Conservation (phyloP, 2,329 filamentous ascomycete genomes). For the Dactylellina drechsleri region DNA sequence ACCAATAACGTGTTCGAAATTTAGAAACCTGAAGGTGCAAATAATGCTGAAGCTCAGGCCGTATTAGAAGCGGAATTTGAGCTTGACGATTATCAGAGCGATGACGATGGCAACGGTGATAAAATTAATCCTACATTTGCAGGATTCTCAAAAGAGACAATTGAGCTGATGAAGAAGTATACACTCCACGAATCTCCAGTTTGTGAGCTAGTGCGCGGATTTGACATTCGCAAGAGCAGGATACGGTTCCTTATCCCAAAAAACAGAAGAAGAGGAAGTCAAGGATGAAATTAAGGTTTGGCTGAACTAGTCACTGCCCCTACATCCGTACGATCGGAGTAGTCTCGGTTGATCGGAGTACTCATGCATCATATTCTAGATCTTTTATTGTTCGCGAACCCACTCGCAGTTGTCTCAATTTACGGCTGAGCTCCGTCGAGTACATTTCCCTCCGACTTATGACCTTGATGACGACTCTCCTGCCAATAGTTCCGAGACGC, state of each 20-base stretch:
- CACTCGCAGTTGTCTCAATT: slow-evolving; percentile 93
- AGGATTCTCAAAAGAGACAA: slow-evolving; percentile 77
- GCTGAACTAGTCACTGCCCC: slow-evolving; percentile 31
- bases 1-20: neutral
- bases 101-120: slow-evolving; percentile 64
- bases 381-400: slow-evolving; percentile 91
- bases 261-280: slow-evolving; percentile 66
- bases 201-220: slow-evolving; percentile 4
- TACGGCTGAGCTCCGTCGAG: slow-evolving; percentile 80
- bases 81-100: slow-evolving; percentile 78
- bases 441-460: slow-evolving; percentile 78
- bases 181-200: slow-evolving; percentile 56
- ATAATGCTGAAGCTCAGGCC: slow-evolving; percentile 52
- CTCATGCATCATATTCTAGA: slow-evolving; percentile 62
- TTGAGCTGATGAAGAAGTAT: slow-evolving; percentile 76
- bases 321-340: slow-evolving; percentile 28
- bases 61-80: slow-evolving; percentile 76
- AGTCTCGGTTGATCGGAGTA: slow-evolving; percentile 50
- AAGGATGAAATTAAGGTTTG: slow-evolving; percentile 75
- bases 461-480: slow-evolving; percentile 62
- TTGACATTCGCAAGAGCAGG: slow-evolving; percentile 20
- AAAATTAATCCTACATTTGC: slow-evolving; percentile 60
- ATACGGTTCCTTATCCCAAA: slow-evolving; percentile 51
- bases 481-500: slow-evolving; percentile 57
- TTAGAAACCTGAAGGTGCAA: slow-evolving; percentile 58